Evolutionary conservation across 1,284 basidiomycete species (phyloP).

Genomic region (Apiotrichum laibachii): DNA sequence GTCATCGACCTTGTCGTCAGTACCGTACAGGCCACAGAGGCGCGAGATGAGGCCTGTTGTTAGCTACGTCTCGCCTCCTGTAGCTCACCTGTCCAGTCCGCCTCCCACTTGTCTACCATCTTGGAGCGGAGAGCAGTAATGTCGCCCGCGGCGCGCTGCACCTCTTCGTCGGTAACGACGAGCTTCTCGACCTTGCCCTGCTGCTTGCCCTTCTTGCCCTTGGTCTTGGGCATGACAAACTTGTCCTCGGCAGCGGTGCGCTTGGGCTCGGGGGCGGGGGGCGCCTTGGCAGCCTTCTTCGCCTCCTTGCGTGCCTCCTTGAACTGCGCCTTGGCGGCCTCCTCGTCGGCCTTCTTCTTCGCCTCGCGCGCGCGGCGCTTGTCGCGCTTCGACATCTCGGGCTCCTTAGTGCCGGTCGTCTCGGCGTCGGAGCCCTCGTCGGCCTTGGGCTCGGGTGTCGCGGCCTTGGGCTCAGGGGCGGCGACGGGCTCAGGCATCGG

Average conservation of each 20-base stretch:
- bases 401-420: conserved; percentile 12
- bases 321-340: conserved; percentile 27
- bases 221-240: conserved; percentile 21
- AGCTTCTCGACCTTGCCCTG: conserved; percentile 14
- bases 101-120: conserved; percentile 41
- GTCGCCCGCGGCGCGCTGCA: conserved; percentile 22
- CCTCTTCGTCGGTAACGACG: conserved; percentile 13
- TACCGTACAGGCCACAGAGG: not conserved
- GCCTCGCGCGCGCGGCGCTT: conserved; percentile 74
- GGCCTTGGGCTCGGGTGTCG: not conserved
- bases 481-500: conserved; percentile 4
- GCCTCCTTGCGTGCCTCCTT: conserved; percentile 36
- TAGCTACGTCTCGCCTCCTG: not conserved
- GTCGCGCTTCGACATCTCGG: conserved; percentile 70
- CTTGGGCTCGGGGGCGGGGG: conserved; percentile 6
- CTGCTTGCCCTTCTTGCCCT: conserved; percentile 15
- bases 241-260: conserved; percentile 9
- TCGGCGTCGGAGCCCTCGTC: conserved; percentile 13
- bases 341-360: conserved; percentile 63
- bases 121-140: conserved; percentile 37
- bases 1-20: not conserved
- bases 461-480: not conserved
- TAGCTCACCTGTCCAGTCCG: conserved; percentile 33
- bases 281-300: conserved; percentile 24
- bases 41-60: conserved; percentile 9